Base-by-base conservation (phyloP, 2,329 filamentous ascomycete species). In the Diaporthe batatas region DNA sequence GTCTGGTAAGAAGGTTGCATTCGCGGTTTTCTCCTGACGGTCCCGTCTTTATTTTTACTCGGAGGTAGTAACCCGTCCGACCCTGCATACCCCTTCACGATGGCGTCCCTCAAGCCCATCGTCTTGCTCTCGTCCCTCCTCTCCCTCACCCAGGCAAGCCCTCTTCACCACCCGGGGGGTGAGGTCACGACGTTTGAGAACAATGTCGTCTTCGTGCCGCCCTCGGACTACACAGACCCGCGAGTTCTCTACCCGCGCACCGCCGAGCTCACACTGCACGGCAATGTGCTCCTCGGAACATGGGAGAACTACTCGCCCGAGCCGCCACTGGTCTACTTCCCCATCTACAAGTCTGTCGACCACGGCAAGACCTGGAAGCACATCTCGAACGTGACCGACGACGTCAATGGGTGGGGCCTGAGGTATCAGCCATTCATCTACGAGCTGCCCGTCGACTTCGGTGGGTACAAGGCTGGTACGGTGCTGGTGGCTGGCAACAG, bases 351-450 rank as follows among this genome's bases (percentile, higher is more conserved):
- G 74, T 89, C 86, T 51, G 81, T 77, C n/a, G 88, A 91, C 77
- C 81, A 84, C 47, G 89, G 90, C 16, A 78, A 83, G 68, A 90
- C 87, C 1, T 94, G 92, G 92, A 84, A 84, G 21, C 87, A 92
- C 78, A 83, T 92, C 65, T 89, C 90, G 6, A 85, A 86, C 21
- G 89, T 94, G 12, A 83, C 88, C 18, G 92, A 94, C 78, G 85
- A 88, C 64, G 89, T 87, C 42, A 91, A 92, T 75, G 87, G 87
- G 54, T 90, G 88, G 83, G 92, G 92, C 21, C 79, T 93, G 72
- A 87, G 91, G 39, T 93, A 93, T 77, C 92, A 94, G 77, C 92
- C 92, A 0, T 89, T 89, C 79, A 83, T 94, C 18, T 93, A 92
- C 77, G 86, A 90, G 75, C 86, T 94, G 3, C 87, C 90, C 0